Base-by-base conservation (phyloP, 2,329 filamentous ascomycete genomes). In the Xylariaceae sp. region DNA sequence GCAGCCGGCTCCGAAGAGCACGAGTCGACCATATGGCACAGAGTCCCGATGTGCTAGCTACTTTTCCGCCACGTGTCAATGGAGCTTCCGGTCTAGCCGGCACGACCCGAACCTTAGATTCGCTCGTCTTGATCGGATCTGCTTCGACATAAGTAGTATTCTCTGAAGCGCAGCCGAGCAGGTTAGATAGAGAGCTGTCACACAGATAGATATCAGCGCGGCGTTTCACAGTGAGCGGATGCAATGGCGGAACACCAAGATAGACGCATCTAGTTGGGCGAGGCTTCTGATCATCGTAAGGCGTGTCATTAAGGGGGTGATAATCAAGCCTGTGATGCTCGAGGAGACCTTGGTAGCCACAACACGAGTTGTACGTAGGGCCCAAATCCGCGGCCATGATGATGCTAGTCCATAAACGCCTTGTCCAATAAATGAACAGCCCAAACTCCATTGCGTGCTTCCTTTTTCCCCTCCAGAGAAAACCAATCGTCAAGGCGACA, bases 361-460 rank as follows among this genome's bases (percentile, higher is more conserved):
- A 37, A 55, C 15, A 42, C 30, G 42, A 45, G 35, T 44, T 51
- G 52, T 45, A 54, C 9, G 48, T 57, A 52, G 17, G 52, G 34
- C 18, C 37, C 54, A 57, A 55, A 44, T 35, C 18, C 23, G 52
- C 15, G 42, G 51, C 54, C 55, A 45, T 4, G 17, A 45, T 4
- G 17, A 58, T 47, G 42, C 42, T 13, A 57, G 23, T 53, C 30
- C 52, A 52, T 9, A 52, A 48, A 51, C 53, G 30, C 37, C 55
- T 18, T 34, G 39, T 45, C n/a, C 37, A 30, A 61, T 62, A 37
- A 61, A 64, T 62, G 60, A 60, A 55, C 57, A 45, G 49, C 56
- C 58, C 59, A 8, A 65, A 66, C 65, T 63, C 62, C 61, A 39
- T 64, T 65, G 49, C 54, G 55, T 61, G 37, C 54, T 35, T 51